phyloP scores from a whole-genome alignment of 2,329 filamentous ascomycete species.

The Fusarium graminum region DNA sequence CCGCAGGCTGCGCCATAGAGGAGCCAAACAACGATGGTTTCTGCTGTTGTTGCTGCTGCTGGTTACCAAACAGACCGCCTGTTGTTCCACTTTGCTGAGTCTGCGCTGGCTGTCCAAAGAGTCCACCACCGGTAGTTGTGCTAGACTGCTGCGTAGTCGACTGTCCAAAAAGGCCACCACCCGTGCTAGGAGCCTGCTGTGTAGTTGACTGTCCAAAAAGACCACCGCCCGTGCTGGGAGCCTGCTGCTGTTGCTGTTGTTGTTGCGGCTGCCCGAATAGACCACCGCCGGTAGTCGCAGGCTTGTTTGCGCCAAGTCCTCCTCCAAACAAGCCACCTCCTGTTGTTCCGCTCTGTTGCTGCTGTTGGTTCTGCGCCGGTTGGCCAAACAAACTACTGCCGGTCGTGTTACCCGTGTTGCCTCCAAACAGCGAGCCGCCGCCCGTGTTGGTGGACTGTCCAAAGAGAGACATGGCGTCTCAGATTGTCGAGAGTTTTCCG shows the following conservation, averaged over 20 bases:
- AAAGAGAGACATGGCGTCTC: conserved; percentile 54
- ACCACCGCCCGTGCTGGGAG: conserved; percentile 34
- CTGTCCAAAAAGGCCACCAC: conserved; percentile 49
- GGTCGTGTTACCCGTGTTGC: conserved; percentile 42
- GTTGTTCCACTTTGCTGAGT: conserved; percentile 31
- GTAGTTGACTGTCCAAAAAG: conserved; percentile 49
- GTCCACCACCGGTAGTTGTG: conserved; percentile 38
- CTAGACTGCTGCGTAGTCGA: conserved; percentile 34
- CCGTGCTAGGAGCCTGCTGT: conserved; percentile 38
- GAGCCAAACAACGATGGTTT: conserved; percentile 54
- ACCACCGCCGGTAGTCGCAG: conserved; percentile 43
- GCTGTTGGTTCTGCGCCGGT: conserved; percentile 41
- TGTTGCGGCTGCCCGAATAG: conserved; percentile 45
- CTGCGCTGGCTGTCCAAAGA: conserved; percentile 49
- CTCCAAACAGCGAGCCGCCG: conserved; percentile 46
- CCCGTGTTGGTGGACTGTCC: conserved; percentile 49
- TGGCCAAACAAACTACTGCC: conserved; percentile 49
- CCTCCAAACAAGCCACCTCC: conserved; percentile 54
- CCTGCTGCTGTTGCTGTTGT: conserved; percentile 44
- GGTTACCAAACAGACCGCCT: conserved; percentile 45
- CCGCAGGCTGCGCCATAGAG: conserved; percentile 44
- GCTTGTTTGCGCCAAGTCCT: conserved; percentile 45
- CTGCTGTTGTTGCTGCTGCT: conserved; percentile 44
- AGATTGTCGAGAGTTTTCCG: conserved; percentile 13
- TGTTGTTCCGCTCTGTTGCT: conserved; percentile 37